These are phyloP conservation scores for Coniochaeta sp. DNA, from an alignment of 2,329 filamentous ascomycete species.

Conservation along the genomic window DNA sequence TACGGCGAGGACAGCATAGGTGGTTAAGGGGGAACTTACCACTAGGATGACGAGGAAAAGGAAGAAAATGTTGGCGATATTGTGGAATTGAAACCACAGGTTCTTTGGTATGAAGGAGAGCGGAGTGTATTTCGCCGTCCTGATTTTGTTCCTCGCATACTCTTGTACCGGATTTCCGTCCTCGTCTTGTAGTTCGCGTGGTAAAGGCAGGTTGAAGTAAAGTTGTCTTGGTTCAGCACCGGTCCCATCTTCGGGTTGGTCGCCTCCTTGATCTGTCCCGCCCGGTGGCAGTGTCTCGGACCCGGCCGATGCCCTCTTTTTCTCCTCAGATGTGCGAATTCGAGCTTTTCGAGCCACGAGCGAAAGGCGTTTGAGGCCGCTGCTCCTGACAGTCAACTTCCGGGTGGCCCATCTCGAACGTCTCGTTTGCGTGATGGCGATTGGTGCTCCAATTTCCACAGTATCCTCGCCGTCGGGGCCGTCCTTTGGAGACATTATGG, in stretches of 20 bases:
- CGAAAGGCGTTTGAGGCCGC: conserved; percentile 71
- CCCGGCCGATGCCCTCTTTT: conserved; percentile 49
- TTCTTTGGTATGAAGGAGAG: conserved; percentile 95
- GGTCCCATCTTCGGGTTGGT: conserved; percentile 27
- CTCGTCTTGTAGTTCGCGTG: conserved; percentile 67
- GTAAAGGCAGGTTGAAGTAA: conserved; percentile 82
- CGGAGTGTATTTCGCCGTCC: conserved; percentile 95
- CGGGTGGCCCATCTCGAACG: conserved; percentile 96
- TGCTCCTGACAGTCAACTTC: conserved; percentile 68
- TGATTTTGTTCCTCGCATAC: conserved; percentile 90
- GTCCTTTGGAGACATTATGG: conserved; percentile 24
- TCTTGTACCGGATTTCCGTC: conserved; percentile 64
- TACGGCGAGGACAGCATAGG: neutral
- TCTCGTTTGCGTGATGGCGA: conserved; percentile 61
- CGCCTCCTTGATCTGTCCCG: conserved; percentile 15
- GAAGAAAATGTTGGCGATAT: conserved; percentile 98
- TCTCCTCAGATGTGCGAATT: conserved; percentile 58
- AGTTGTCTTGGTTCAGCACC: conserved; percentile 48
- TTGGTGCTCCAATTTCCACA: conserved; percentile 7
- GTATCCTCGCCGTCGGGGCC: conserved; percentile 12
- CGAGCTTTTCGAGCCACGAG: conserved; percentile 71
- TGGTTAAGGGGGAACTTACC: conserved; percentile 51
- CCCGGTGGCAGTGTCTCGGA: conserved; percentile 20
- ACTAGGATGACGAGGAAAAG: conserved; percentile 90
- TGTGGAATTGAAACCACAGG: conserved; percentile 96